Percentiles rank a stretch among this genome's conserved stretches.
Conservation (phyloP, 371 early-diverging fungal species). For the Nematocida ironsii region DNA sequence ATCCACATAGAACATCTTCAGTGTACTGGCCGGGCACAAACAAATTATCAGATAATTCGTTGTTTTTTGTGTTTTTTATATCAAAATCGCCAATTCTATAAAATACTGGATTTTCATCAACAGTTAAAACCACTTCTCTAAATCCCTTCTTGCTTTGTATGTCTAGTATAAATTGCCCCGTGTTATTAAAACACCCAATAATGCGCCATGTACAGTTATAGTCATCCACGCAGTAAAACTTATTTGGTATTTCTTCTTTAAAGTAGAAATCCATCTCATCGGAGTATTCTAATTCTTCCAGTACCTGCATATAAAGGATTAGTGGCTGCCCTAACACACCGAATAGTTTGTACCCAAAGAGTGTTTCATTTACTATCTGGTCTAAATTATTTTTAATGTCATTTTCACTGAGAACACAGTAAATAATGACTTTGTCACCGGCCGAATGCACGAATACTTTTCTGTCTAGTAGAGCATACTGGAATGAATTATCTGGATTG, state of each 20-base stretch:
- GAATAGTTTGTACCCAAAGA: constrained; percentile 8
- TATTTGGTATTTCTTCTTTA: background rate
- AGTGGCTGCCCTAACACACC: background rate
- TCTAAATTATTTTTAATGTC: background rate
- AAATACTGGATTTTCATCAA: constrained; percentile 5
- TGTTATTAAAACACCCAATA: background rate
- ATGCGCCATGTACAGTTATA: background rate
- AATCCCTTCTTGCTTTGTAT: constrained; percentile 10
- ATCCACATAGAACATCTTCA: background rate
- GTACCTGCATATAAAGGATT: background rate
- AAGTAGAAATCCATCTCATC: background rate
- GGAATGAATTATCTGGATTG: background rate
- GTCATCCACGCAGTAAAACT: background rate
- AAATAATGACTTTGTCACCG: background rate
- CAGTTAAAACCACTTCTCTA: constrained; percentile 15
- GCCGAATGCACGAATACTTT: constrained; percentile 13
- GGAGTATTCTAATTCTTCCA: background rate
- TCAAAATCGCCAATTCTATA: constrained; percentile 2
- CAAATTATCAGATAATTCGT: background rate
- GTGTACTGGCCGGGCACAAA: background rate
- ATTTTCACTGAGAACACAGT: background rate
- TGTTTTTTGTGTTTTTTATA: constrained; percentile 6
- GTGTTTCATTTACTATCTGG: constrained; percentile 13
- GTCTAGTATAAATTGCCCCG: background rate
- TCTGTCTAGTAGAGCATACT: constrained; percentile 19